phyloP scores from a whole-genome alignment of 2,329 filamentous ascomycete species.

The Paecilomyces fulvus region DNA sequence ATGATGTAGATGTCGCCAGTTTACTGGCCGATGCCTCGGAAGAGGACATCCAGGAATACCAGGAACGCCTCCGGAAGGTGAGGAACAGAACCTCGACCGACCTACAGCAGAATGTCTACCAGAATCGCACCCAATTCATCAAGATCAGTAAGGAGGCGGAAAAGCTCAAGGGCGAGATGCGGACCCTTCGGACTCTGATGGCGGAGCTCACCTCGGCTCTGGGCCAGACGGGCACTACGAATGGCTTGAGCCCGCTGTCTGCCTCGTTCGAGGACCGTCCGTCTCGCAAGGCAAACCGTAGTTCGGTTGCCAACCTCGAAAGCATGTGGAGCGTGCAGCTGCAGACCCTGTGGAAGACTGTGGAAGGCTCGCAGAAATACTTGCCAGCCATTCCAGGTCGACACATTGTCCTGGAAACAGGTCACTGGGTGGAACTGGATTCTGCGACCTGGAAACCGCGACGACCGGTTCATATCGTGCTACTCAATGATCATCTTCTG shows the following conservation, averaged over 20 bases:
- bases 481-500: constrained; percentile 90
- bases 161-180: constrained; percentile 94
- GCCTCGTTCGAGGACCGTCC: constrained; percentile 44
- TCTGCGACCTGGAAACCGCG: constrained; percentile 94
- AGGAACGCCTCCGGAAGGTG: constrained; percentile 64
- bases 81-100: constrained; percentile 73
- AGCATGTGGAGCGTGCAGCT: constrained; percentile 60
- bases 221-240: constrained; percentile 34
- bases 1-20: constrained; percentile 41
- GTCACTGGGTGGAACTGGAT: constrained; percentile 91
- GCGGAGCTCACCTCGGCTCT: constrained; percentile 74
- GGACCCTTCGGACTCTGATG: constrained; percentile 80
- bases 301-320: constrained; percentile 70
- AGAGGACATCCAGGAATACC: constrained; percentile 75
- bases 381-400: constrained; percentile 82
- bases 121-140: constrained; percentile 97
- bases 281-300: constrained; percentile 64
- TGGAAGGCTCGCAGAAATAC: constrained; percentile 98
- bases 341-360: constrained; percentile 84
- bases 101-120: constrained; percentile 89
- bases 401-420: constrained; percentile 87
- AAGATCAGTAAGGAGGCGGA: constrained; percentile 99
- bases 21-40: constrained; percentile 79
- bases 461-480: constrained; percentile 79
- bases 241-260: constrained; percentile 48